Conservation (phyloP, 495 filamentous ascomycete species). For the Umbilicaria muhlenbergii region DNA sequence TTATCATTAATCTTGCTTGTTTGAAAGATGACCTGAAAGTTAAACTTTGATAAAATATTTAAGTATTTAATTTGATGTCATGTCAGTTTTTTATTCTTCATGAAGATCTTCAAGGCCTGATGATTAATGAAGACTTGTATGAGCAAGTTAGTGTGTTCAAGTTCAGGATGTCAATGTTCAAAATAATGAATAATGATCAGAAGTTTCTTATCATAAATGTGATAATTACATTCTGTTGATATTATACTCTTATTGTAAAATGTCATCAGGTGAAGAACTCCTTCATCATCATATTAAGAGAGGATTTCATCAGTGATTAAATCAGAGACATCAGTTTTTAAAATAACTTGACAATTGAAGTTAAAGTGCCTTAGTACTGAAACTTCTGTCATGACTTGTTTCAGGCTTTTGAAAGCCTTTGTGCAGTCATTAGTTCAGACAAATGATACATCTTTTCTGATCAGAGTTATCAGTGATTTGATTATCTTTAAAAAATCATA, state of each 20-base stretch:
- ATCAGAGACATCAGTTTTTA: not conserved
- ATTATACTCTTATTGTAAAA: constrained; percentile 2
- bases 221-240: constrained; percentile 16
- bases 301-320: too few species aligned
- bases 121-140: too few species aligned
- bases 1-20: too few species aligned
- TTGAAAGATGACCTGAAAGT: too few species aligned
- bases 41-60: not conserved
- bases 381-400: not conserved
- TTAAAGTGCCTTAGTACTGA: not conserved
- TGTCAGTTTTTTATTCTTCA: too few species aligned
- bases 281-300: too few species aligned
- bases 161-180: too few species aligned
- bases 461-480: constrained; percentile 1
- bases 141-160: too few species aligned
- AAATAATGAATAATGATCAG: constrained; percentile 3
- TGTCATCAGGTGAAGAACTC: too few species aligned
- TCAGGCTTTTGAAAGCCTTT: not conserved
- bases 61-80: too few species aligned
- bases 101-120: too few species aligned
- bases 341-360: not conserved
- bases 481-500: constrained; percentile 6
- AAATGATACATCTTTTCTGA: constrained; percentile 3
- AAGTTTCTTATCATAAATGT: constrained; percentile 19
- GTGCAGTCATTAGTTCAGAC: not conserved